Base-by-base conservation (phyloP, 306 rosid species). In the Quercus agrifolia region DNA sequence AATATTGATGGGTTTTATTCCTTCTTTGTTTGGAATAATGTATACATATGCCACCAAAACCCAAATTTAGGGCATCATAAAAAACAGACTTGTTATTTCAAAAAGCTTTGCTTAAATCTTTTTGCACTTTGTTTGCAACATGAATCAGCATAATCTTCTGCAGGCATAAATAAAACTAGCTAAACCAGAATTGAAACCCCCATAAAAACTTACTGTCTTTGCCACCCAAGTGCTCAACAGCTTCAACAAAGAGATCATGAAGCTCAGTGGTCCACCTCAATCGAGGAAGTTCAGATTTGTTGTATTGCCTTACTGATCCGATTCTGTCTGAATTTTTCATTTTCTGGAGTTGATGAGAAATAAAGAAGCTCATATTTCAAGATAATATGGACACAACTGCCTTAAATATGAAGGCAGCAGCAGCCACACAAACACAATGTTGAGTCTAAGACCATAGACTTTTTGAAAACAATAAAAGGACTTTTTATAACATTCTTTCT, bases 191-290 rank as follows among this genome's bases (percentile, higher is more conserved):
- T 5, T 12, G 3, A 31, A 25, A 0, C 14, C 13, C 15, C 15
- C 14, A 49, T 13, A 49, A n/a, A 35, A 52, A 54, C 89, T 63
- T 76, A 87, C 90, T 77, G 25, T 75, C 23, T 78, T 81, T 87
- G 72, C 90, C 90, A 6, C 90, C 90, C 11, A 83, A 87, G 58
- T 71, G 28, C 64, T 82, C 55, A 71, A 87, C 90, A 4, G 90
- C 78, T 17, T 81, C 75, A 73, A 83, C 75, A 12, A 87, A 87
- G 78, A 35, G 76, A 2, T 78, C 74, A 17, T 87, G 90, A 76
- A 87, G 90, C 70, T 84, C 82, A 46, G 83, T 71, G 14, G 87
- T 78, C 90, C 90, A 83, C 46, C 87, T 79, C 73, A 87, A 74
- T 54, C 90, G 81, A n/a, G 90, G 90, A 54, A 66, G 63, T 8